These are phyloP conservation scores for Pythium rishiriense DNA, from an alignment of 352 stramenopile species.

Conservation along the genomic window DNA sequence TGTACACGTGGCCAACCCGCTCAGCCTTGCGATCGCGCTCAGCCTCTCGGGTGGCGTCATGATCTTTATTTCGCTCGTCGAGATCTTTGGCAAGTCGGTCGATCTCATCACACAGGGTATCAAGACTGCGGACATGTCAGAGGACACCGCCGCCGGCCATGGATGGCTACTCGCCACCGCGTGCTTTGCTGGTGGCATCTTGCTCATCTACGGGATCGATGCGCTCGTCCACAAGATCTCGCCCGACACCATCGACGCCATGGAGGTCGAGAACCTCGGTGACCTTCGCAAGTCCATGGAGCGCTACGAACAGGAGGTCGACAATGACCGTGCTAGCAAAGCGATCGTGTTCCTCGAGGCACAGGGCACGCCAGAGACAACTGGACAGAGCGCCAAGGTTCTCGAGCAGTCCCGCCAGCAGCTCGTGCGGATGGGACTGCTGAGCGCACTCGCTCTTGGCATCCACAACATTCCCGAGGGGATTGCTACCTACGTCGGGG, in stretches of 20 bases:
- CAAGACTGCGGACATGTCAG: constrained; percentile 34
- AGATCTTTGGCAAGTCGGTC: constrained; percentile 52
- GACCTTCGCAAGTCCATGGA: constrained; percentile 37
- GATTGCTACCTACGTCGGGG: constrained; percentile 94
- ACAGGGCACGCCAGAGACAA: constrained; percentile 26
- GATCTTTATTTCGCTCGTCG: constrained; percentile 79
- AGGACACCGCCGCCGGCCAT: constrained; percentile 37
- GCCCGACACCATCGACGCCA: constrained; percentile 26
- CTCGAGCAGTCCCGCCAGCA: constrained; percentile 42
- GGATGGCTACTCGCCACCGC: constrained; percentile 80
- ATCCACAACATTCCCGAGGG: constrained; percentile 96
- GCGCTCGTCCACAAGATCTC: constrained; percentile 40
- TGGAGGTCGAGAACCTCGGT: constrained; percentile 39
- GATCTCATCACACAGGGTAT: constrained; percentile 37
- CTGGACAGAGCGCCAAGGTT: constrained; percentile 36
- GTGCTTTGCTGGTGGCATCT: constrained; percentile 87
- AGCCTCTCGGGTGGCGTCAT: constrained; percentile 70
- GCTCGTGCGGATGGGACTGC: constrained; percentile 85
- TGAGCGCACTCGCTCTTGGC: constrained; percentile 90
- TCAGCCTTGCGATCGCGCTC: constrained; percentile 84
- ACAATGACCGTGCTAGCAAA: constrained; percentile 16
- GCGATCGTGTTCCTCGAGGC: constrained; percentile 29
- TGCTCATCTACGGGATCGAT: constrained; percentile 54
- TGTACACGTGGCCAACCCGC: constrained; percentile 42
- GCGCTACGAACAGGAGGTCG: constrained; percentile 14